Conservation (phyloP, 148 eudicot genomes). For the Heliosperma pusillum region DNA sequence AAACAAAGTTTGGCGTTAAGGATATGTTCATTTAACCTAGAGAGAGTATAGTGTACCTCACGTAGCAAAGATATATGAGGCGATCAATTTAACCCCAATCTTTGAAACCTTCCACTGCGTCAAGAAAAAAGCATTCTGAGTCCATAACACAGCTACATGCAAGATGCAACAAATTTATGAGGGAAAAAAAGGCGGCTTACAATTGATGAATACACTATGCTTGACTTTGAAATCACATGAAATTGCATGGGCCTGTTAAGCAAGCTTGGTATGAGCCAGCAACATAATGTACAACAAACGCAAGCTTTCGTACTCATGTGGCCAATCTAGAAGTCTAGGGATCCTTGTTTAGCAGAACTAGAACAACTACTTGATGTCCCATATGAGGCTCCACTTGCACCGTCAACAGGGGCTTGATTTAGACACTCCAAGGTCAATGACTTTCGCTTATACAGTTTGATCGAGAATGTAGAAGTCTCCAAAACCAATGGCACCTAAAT, state of each 20-base stretch:
- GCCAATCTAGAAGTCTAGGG: conserved; percentile 44
- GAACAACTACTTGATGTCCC: conserved; percentile 74
- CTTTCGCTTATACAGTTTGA: conserved; percentile 76
- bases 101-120: not conserved
- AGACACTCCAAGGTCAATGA: conserved; percentile 69
- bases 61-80: not conserved
- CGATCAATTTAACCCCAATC: not conserved
- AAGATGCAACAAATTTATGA: not conserved
- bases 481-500: conserved; percentile 76
- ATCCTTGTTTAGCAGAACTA: conserved; percentile 51
- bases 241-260: not conserved
- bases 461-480: conserved; percentile 84
- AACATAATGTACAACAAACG: too few relatives aligned
- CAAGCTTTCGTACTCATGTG: not conserved
- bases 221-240: not conserved
- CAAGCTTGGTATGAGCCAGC: not conserved
- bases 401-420: conserved; percentile 95
- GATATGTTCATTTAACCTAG: not conserved
- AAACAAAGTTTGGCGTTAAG: too few relatives aligned
- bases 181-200: too few relatives aligned
- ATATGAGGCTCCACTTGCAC: conserved; percentile 85
- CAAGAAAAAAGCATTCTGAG: not conserved
- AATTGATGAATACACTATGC: too few relatives aligned
- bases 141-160: not conserved
- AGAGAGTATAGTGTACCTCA: not conserved